phyloP scores from a whole-genome alignment of 192 early-diverging fungal genomes.

The Backusella sp. region DNA sequence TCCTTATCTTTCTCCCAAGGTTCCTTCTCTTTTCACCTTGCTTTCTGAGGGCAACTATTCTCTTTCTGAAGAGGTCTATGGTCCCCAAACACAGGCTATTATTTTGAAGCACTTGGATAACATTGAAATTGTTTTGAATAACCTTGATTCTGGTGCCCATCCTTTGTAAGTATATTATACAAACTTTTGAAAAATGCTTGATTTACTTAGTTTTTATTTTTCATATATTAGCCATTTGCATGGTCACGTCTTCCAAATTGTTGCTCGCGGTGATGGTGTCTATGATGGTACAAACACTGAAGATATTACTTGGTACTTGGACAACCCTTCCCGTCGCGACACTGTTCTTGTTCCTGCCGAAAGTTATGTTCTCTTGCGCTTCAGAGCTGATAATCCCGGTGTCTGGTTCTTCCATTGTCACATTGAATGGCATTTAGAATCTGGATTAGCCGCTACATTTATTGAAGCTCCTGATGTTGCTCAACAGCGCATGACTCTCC shows the following conservation, averaged over 20 bases:
- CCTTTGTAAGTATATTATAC: constrained; percentile 18
- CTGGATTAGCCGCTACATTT: constrained; percentile 70
- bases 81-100: constrained; percentile 58
- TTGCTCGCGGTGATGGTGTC: constrained; percentile 55
- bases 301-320: constrained; percentile 22
- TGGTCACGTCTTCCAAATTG: constrained; percentile 83
- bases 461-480: constrained; percentile 71
- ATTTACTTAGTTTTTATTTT: neutral
- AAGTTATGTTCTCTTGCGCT: constrained; percentile 69
- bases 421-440: constrained; percentile 72
- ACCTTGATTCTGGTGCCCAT: constrained; percentile 73
- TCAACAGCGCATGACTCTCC: constrained; percentile 45
- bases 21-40: constrained; percentile 68
- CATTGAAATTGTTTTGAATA: constrained; percentile 72
- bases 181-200: neutral
- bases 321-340: constrained; percentile 73
- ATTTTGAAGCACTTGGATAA: constrained; percentile 64
- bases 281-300: constrained; percentile 49
- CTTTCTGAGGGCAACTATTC: constrained; percentile 53
- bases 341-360: constrained; percentile 66
- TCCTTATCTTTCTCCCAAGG: constrained; percentile 60
- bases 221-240: constrained; percentile 69
- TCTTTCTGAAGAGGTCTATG: constrained; percentile 55
- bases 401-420: constrained; percentile 90
- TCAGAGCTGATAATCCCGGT: constrained; percentile 80